Evolutionary conservation across 2,329 filamentous ascomycete genomes (phyloP), one percentile per base, ranked within the genome.

Genomic region (Exophiala dermatitidis): DNA sequence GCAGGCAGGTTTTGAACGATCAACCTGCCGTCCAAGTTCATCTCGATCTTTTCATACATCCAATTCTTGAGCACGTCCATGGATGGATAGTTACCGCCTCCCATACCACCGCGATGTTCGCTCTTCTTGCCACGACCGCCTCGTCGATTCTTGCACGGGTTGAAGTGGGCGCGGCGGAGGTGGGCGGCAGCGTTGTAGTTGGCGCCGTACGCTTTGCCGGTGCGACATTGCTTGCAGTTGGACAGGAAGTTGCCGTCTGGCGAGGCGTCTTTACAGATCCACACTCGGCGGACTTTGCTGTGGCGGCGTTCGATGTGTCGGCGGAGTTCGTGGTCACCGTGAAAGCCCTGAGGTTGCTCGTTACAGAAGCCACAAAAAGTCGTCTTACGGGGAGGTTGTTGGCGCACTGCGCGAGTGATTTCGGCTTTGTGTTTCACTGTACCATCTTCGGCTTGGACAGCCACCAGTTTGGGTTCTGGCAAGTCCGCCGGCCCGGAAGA

Each of bases 161-260:
- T 87, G 76, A 96, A 97, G 68, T 97, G 91, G 0, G 86, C 85
- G 46, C 91, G 83, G 40, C 90, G 81, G 5, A 97, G 78, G 67
- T 97, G 91, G 0, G 90, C 91, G 0, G 90, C 90, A 0, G 90
- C 91, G 64, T 97, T 97, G 72, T 97, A 96, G 72, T 96, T 93
- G 10, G 87, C 88, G 2, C 86, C 86, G 63, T 97, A 97, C 54
- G 81, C 79, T 74, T 95, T 96, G 51, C 78, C 73, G 42, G 78
- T 78, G 46, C 77, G 79, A 69, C 91, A 97, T 45, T 86, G 81
- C 70, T 95, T 95, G 79, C 90, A 96, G 61, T 86, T 85, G 47
- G 76, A 74, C 33, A 97, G 78, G 38, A 90, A 84, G 70, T 79
- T 71, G 78, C 77, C 69, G 72, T 81, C 67, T 62, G 76, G 63